Percentiles rank a stretch among this genome's conserved stretches.
Evolutionary conservation across 148 eudicot genomes (phyloP).

Genomic region (Rhododendron mucronatum): DNA sequence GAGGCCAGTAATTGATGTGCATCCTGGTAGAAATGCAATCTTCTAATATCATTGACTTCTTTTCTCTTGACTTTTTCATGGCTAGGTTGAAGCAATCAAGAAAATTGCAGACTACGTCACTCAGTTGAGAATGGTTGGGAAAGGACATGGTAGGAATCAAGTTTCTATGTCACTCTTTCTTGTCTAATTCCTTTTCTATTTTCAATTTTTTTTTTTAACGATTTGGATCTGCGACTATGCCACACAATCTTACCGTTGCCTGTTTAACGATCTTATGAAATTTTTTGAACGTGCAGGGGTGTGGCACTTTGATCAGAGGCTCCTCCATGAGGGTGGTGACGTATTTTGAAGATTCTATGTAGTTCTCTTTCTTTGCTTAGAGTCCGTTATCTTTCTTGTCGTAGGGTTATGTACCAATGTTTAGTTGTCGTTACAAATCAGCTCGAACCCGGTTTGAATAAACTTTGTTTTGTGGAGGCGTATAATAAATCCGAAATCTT

Average conservation of each 20-base stretch:
- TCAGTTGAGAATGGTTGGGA: constrained; percentile 75
- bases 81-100: constrained; percentile 80
- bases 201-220: not conserved
- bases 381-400: not conserved
- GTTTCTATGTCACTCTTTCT: not conserved
- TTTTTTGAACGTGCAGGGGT: constrained; percentile 49
- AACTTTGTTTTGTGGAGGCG: not conserved
- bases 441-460: not conserved
- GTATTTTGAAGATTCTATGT: constrained; percentile 2
- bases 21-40: not conserved
- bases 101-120: constrained; percentile 76
- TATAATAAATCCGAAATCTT: not conserved
- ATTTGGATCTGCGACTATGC: not conserved
- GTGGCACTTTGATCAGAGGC: constrained; percentile 89
- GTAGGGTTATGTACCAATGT: not conserved
- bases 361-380: not conserved
- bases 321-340: constrained; percentile 39
- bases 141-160: constrained; percentile 70
- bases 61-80: not conserved
- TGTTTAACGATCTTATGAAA: not conserved
- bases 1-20: not conserved
- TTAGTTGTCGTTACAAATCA: not conserved
- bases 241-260: not conserved
- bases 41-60: not conserved
- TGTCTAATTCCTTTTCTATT: not conserved